Base-by-base conservation (phyloP, 352 stramenopile species). In the Phytopythium aichiense region DNA sequence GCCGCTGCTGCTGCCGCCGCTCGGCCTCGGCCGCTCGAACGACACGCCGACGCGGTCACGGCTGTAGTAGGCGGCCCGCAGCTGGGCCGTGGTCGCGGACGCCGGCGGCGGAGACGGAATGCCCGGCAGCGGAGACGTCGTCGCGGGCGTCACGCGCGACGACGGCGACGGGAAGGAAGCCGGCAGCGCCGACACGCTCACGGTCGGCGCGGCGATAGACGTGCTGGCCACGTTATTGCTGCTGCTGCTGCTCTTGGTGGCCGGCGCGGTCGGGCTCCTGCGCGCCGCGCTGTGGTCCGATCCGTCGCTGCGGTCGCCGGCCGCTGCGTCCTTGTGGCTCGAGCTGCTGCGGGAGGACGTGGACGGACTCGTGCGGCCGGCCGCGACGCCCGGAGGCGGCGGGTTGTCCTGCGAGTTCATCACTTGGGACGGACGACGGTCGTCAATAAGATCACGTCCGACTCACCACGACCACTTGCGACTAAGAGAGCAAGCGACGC, bases 91-190 rank as follows among this genome's bases (percentile, higher is more conserved):
- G 20, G 20, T 49, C 20, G 42, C 40, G 15, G 40, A 46, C 40
- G 40, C n/a, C 42, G 42, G 42, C 42, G 42, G 42, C 31, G 65
- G 51, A 25, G 53, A 60, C 18, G 61, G 59, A 28, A 59, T 38
- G 28, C 50, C 58, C 11, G 52, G 50, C 16, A 37, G 38, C 13
- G 61, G 56, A 9, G 42, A 58, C 33, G 50, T 49, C 30, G 37
- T 35, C 22, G 40, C 30, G n/a, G 42, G 31, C n/a, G 20, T 25
- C 42, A 49, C 42, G 42, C 56, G 38, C 18, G 45, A 25, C 4
- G 38, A 20, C 13, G 28, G 42, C 56, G 30, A 43, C 33, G 56
- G 63, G 6, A 56, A 56, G 11, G 30, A 23, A 31, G 43, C n/a
- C 25, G 50, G 50, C 15, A 56, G 28, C 50, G 50, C 50, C 30